Conservation (phyloP, 495 filamentous ascomycete species). For the Elasticomyces elasticus region DNA sequence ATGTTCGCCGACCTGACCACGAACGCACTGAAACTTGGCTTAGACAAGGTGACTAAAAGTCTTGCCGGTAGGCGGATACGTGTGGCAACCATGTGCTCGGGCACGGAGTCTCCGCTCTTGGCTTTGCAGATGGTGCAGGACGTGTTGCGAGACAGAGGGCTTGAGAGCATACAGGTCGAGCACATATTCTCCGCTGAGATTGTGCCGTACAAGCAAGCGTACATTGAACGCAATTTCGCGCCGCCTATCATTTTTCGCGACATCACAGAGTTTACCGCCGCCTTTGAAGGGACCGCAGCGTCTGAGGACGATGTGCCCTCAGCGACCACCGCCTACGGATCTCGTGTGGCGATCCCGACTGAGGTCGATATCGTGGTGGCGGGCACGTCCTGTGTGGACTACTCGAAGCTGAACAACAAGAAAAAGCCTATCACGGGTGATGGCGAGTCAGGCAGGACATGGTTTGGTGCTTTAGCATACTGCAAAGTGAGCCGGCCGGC, state of each 20-base stretch:
- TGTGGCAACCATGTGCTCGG: conserved; percentile 72
- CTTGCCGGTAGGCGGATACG: conserved; percentile 40
- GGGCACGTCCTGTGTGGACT: conserved; percentile 73
- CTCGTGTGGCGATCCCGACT: conserved; percentile 45
- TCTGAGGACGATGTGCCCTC: conserved; percentile 27
- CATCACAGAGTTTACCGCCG: conserved; percentile 47
- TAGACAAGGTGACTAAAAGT: conserved; percentile 31
- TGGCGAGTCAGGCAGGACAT: conserved; percentile 65
- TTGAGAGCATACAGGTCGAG: conserved; percentile 36
- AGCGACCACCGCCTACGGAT: conserved; percentile 60
- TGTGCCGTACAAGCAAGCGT: conserved; percentile 66
- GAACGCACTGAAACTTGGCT: conserved; percentile 32
- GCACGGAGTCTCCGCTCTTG: conserved; percentile 69
- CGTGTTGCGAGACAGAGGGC: conserved; percentile 25
- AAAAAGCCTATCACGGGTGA: conserved; percentile 39
- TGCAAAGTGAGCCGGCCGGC: conserved; percentile 45
- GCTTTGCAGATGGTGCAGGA: conserved; percentile 45
- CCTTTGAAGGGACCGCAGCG: no score
- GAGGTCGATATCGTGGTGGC: conserved; percentile 60
- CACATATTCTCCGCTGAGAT: conserved; percentile 77
- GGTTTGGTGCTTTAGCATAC: conserved; percentile 53
- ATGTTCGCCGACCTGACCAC: conserved; percentile 42
- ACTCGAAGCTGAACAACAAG: conserved; percentile 45
- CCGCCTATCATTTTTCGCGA: conserved; percentile 58
- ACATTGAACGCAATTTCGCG: conserved; percentile 66